Percentiles rank a stretch among this genome's conserved stretches.
These are phyloP conservation scores for Fusarium albosuccineum DNA, from an alignment of 2,329 filamentous ascomycete species.

Conservation along the genomic window DNA sequence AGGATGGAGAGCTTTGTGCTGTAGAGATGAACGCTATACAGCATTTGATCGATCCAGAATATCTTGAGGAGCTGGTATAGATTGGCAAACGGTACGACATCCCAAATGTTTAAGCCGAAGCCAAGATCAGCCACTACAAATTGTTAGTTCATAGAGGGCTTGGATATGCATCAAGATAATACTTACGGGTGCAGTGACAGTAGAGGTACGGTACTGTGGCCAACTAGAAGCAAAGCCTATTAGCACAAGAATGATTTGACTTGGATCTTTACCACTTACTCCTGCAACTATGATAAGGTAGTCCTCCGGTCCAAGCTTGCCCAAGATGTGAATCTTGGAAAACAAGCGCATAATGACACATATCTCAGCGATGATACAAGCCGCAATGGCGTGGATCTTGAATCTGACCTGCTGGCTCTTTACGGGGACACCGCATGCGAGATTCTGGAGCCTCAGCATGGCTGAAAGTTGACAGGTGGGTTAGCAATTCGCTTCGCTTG, in stretches of 20 bases:
- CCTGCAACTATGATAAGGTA: constrained; percentile 30
- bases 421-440: constrained; percentile 30
- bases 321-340: constrained; percentile 29
- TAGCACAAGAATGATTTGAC: background rate
- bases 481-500: background rate
- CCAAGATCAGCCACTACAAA: constrained; percentile 31
- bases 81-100: constrained; percentile 26
- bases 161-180: too few species aligned
- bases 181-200: constrained; percentile 27
- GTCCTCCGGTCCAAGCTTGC: constrained; percentile 28
- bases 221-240: constrained; percentile 1
- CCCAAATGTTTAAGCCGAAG: constrained; percentile 36
- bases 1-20: constrained; percentile 39
- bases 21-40: constrained; percentile 40
- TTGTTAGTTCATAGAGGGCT: background rate
- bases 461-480: background rate
- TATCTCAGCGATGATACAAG: constrained; percentile 30
- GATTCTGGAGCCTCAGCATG: constrained; percentile 25
- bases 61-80: constrained; percentile 33
- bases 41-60: constrained; percentile 41
- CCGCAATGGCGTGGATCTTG: constrained; percentile 26
- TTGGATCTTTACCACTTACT: constrained; percentile 4
- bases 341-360: constrained; percentile 27
- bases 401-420: constrained; percentile 33
- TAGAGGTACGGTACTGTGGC: constrained; percentile 36